Evolutionary conservation across 1,284 basidiomycete species (phyloP), one percentile per base, ranked within the genome.

Genomic region (Trichosporon coremiiforme): DNA sequence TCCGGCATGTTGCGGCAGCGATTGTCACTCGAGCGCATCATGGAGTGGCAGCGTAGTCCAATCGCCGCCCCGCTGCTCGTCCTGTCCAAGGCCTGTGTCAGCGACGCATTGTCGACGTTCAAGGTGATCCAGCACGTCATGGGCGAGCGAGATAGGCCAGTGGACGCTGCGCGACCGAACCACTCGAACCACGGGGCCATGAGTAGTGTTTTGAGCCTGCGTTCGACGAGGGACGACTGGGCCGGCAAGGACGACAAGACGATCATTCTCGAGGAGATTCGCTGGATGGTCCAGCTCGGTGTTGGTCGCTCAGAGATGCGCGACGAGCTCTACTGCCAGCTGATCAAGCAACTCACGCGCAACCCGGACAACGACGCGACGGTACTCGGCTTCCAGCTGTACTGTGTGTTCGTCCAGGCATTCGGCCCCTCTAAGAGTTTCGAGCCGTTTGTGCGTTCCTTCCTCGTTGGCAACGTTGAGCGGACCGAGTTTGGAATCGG

Each of bases 381-480:
- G 38, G 93, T 95, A 84, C 90, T 90, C 75, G 94, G 94, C 33
- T 96, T 94, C 91, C 94, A 96, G 79, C 84, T 96, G 62, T 85
- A 96, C 41, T 95, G 93, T 78, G 93, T 95, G 0, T 84, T 95
- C 33, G 86, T 95, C 17, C 88, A 92, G 67, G 91, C 92, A 1
- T 96, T 96, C 80, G 91, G 92, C 3, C 94, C 94, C 0, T 94
- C 92, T 20, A 93, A 93, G 83, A 90, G 93, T 79, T 94, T 96
- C 75, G 92, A 94, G 79, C 86, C 89, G 0, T 92, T 92, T 79
- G 86, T 96, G 3, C 88, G 87, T 38, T 86, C 87, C 12, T 96
- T 94, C 83, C 88, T 95, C 63, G 87, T 90, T 70, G 88, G 88
- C 87, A 72, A 90, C 87, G 33, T 84, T 84, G 29, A 87, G 87